A percentile compares a stretch with the other conserved stretches of the same genome.
phyloP scores from a whole-genome alignment of 805 yeast species.

The Isabelozyma rhagii region DNA sequence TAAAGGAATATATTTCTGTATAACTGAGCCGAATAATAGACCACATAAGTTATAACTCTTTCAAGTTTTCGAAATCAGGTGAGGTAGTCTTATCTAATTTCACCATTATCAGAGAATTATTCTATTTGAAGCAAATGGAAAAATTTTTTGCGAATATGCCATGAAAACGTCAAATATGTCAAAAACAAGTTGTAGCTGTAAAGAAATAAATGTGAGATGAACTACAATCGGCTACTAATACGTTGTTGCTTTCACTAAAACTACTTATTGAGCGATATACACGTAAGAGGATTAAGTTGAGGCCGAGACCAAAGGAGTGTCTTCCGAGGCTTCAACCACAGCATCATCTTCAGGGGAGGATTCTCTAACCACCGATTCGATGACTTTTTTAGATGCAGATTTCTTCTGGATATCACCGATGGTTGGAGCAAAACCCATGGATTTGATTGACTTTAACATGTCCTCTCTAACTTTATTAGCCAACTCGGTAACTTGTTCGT shows the following conservation, averaged over 20 bases:
- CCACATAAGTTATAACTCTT: neutral
- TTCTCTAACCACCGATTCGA: constrained; percentile 1
- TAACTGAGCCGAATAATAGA: too few relatives aligned
- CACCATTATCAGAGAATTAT: too few relatives aligned
- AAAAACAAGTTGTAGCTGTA: too few relatives aligned
- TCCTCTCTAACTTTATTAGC: constrained; percentile 50
- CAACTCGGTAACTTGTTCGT: constrained; percentile 67
- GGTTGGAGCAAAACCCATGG: constrained; percentile 40
- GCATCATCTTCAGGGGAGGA: constrained; percentile 7
- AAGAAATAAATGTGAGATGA: neutral
- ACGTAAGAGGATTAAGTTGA: neutral
- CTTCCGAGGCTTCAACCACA: constrained; percentile 15
- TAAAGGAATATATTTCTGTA: constrained; percentile 4
- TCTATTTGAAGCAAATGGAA: too few relatives aligned
- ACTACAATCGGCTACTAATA: constrained; percentile 1
- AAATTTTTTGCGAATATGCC: too few relatives aligned
- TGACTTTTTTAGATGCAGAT: neutral
- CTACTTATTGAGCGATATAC: constrained; percentile 3
- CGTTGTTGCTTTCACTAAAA: too few relatives aligned
- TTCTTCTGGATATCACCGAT: neutral
- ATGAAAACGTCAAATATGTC: too few relatives aligned
- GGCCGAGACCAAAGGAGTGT: constrained; percentile 16
- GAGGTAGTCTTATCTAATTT: too few relatives aligned
- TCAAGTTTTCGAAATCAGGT: neutral
- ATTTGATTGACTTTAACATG: constrained; percentile 48